Conservation (phyloP, 2,329 filamentous ascomycete genomes). For the Penicillium sp. region DNA sequence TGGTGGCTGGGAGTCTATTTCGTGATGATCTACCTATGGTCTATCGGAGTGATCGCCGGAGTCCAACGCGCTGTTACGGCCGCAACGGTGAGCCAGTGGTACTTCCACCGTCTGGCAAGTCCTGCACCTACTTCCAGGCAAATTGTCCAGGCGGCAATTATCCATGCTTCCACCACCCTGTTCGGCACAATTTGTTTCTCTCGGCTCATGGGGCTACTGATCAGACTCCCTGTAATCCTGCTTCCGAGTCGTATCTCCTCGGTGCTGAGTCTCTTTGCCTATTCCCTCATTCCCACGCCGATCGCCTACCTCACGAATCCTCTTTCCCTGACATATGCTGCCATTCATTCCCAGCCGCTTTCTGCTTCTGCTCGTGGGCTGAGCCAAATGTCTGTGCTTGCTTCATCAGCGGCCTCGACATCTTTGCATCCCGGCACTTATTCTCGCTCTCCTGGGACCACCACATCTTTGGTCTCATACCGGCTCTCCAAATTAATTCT, state of each 20-base stretch:
- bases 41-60: constrained; percentile 78
- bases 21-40: constrained; percentile 94
- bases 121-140: constrained; percentile 74
- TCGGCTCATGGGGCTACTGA: constrained; percentile 72
- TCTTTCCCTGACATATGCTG: constrained; percentile 84
- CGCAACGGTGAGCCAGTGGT: constrained; percentile 97
- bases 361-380: constrained; percentile 73
- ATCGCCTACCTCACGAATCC: constrained; percentile 86
- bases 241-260: constrained; percentile 73
- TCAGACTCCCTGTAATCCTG: constrained; percentile 80
- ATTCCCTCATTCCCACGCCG: constrained; percentile 78
- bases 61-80: constrained; percentile 89
- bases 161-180: constrained; percentile 78
- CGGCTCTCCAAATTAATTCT: constrained; percentile 86
- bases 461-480: constrained; percentile 71
- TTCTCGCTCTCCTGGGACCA: constrained; percentile 41
- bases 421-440: constrained; percentile 51
- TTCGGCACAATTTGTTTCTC: constrained; percentile 91
- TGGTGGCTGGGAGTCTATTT: constrained; percentile 97
- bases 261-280: constrained; percentile 67
- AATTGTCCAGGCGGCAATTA: constrained; percentile 77
- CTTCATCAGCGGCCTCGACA: constrained; percentile 65
- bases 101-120: constrained; percentile 85
- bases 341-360: constrained; percentile 86
- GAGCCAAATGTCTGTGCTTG: constrained; percentile 77